Base-by-base conservation (phyloP, 139 green algal genomes). In the Coelastrella sp. region DNA sequence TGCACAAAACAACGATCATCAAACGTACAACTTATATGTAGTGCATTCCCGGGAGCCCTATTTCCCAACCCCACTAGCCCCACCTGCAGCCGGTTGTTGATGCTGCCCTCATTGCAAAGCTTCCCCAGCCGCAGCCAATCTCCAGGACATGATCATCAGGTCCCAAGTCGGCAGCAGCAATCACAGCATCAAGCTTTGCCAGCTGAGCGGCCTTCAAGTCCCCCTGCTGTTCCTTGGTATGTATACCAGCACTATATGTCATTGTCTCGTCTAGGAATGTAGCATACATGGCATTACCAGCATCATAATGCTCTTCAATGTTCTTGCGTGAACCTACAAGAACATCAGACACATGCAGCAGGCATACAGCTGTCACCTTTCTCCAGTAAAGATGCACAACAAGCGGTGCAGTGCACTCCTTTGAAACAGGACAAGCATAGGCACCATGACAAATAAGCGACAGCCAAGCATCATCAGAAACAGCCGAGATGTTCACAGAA, bases 221-320 rank as follows among this genome's bases (percentile, higher is more conserved):
- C 5, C 81, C 81, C 22, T 65, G 4, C 81, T 87, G 81, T 23
- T 87, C 81, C 80, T 89, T 64, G 56, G 58, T 91, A 84, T 96
- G 94, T 17, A 99, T 96, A 83, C 93, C 98, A 54, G 89, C 96
- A 47, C 94, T 98, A 95, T 99, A 99, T 54, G 97, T 98, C 96
- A 99, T 98, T 64, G 93, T 97, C n/a, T 94, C 78, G 83, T 99
- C 98, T 87, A 99, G 93, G 92, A 99, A 99, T 2, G 97, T 88
- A 74, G 93, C 91, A 94, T 97, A 98, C 96, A 99, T 98, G 75
- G 93, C 96, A 88, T 99, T 99, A 88, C 98, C 98, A 4, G 96
- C 96, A 92, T 99, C 98, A 90, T 99, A 99, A 93, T 99, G 98
- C 91, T 98, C 95, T 94, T 98, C 96, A 68, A 99, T 99, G 95